phyloP scores from a whole-genome alignment of 352 stramenopile species.

The Globisporangium cystogenes region DNA sequence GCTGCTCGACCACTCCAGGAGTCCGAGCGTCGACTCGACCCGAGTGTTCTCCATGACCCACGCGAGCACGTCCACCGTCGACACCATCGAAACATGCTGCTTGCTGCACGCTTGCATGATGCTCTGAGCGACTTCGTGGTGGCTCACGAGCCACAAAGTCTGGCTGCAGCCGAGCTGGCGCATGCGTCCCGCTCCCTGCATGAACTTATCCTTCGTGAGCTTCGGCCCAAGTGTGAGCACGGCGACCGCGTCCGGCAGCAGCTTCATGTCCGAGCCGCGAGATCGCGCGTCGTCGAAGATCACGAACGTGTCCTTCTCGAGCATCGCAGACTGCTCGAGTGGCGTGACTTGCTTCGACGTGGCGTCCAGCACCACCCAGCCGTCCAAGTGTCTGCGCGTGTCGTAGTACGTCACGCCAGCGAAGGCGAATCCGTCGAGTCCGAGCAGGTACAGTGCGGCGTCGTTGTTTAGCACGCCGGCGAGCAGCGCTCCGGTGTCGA shows the following conservation, averaged over 20 bases:
- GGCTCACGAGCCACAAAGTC: conserved; percentile 63
- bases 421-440: conserved; percentile 19
- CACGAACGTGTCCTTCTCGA: conserved; percentile 80
- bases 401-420: conserved; percentile 84
- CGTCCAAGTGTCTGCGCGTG: conserved; percentile 30
- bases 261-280: conserved; percentile 86
- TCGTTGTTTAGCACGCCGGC: conserved; percentile 53
- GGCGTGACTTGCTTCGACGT: conserved; percentile 23
- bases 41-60: conserved; percentile 89
- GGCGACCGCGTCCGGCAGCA: conserved; percentile 50
- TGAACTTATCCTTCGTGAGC: conserved; percentile 91
- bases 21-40: conserved; percentile 39
- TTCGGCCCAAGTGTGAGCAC: conserved; percentile 83
- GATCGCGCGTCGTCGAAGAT: conserved; percentile 90
- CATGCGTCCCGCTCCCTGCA: conserved; percentile 88
- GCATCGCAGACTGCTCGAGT: conserved; percentile 61
- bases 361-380: conserved; percentile 79
- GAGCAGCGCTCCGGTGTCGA: conserved; percentile 83
- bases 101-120: conserved; percentile 19
- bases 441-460: conserved; percentile 44
- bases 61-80: conserved; percentile 48
- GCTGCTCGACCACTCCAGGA: conserved; percentile 78
- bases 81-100: conserved; percentile 7
- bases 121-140: conserved; percentile 55
- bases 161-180: conserved; percentile 68